phyloP scores from a whole-genome alignment of 495 filamentous ascomycete genomes.

The Penicillium canariense region DNA sequence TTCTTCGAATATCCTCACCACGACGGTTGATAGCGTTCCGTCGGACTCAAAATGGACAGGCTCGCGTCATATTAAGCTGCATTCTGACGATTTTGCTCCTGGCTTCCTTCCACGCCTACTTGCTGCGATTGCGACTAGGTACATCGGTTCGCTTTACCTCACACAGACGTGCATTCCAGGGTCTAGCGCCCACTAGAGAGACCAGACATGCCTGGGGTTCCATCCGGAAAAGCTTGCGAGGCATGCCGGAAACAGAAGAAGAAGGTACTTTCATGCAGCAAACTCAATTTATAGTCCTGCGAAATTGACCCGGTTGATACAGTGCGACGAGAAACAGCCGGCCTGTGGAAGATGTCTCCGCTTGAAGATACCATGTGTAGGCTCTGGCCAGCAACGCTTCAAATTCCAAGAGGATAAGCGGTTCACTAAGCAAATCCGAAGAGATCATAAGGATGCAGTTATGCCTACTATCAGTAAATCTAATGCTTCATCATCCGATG shows the following conservation, averaged over 20 bases:
- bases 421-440: slow-evolving; percentile 1
- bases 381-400: slow-evolving; percentile 45
- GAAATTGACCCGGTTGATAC: background rate
- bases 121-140: background rate
- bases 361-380: slow-evolving; percentile 42
- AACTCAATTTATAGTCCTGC: too few species aligned
- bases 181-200: slow-evolving; percentile 1
- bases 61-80: background rate
- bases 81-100: background rate
- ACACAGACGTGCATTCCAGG: background rate
- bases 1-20: slow-evolving; percentile 3
- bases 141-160: background rate
- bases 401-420: slow-evolving; percentile 44
- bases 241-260: slow-evolving; percentile 53
- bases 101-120: background rate
- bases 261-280: slow-evolving; percentile 35
- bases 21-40: background rate
- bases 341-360: slow-evolving; percentile 49
- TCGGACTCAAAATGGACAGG: slow-evolving; percentile 1
- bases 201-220: slow-evolving; percentile 48
- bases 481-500: background rate
- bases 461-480: background rate
- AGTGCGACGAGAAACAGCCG: slow-evolving; percentile 46
- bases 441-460: background rate
- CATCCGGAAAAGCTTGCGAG: slow-evolving; percentile 47